Evolutionary conservation across 108 stramenopile genomes (phyloP).

Genomic region (Epithemia pelagica): DNA sequence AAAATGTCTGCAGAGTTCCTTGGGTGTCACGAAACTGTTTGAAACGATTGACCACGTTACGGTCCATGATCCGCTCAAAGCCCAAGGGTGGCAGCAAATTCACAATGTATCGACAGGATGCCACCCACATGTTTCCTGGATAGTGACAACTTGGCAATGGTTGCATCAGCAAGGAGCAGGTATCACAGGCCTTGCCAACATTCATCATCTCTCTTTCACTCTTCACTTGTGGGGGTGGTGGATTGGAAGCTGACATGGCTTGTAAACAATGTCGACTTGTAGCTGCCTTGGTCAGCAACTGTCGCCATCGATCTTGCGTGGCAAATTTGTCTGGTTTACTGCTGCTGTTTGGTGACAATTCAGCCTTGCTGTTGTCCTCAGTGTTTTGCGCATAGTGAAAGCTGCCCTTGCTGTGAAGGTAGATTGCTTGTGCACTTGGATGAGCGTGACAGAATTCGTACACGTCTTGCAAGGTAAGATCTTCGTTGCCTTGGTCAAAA

Average conservation of each 20-base stretch:
- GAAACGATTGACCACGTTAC: neutral
- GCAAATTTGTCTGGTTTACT: neutral
- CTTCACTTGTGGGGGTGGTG: neutral
- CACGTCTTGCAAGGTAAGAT: slow-evolving; percentile 3
- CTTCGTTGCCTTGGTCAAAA: slow-evolving; percentile 3
- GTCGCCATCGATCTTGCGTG: slow-evolving; percentile 7
- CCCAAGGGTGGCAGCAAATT: slow-evolving; percentile 32
- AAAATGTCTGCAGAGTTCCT: neutral
- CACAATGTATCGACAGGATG: slow-evolving; percentile 36
- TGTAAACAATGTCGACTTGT: neutral
- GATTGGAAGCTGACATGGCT: neutral
- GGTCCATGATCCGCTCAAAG: slow-evolving; percentile 12
- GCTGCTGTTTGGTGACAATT: too few relatives aligned
- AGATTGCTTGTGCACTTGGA: neutral
- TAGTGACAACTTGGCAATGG: slow-evolving; percentile 34
- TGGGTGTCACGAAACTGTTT: neutral
- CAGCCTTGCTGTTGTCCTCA: neutral
- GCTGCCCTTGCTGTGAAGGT: slow-evolving; percentile 5
- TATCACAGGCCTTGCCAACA: slow-evolving; percentile 19
- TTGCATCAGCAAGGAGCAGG: slow-evolving; percentile 35
- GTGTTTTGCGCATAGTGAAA: neutral
- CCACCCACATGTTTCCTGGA: slow-evolving; percentile 49
- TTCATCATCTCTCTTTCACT: too few relatives aligned
- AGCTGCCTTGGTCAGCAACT: neutral
- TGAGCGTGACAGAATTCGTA: slow-evolving; percentile 7